A percentile compares a stretch with the other conserved stretches of the same genome.
Evolutionary conservation across 306 rosid species (phyloP).

Genomic region (Prunus mira): DNA sequence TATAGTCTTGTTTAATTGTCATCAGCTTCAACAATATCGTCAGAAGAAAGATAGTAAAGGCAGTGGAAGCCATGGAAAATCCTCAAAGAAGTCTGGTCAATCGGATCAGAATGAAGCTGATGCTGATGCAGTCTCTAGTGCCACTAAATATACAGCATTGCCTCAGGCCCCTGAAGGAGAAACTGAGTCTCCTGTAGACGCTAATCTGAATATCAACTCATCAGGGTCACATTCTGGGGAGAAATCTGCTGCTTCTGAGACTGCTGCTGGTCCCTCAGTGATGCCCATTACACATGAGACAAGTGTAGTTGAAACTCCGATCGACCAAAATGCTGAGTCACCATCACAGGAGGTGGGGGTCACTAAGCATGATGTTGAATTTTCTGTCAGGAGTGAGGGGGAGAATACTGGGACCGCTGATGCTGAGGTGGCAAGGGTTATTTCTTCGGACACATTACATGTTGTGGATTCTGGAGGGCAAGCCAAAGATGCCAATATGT

Average conservation of each 20-base stretch:
- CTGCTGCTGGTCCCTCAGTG: conserved; percentile 30
- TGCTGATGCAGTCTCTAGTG: conserved; percentile 39
- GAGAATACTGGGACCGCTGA: conserved; percentile 17
- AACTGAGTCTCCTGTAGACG: conserved; percentile 33
- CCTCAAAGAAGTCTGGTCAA: conserved; percentile 54
- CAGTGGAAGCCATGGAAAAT: conserved; percentile 68
- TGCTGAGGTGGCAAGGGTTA: conserved; percentile 27
- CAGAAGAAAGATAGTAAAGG: conserved; percentile 85
- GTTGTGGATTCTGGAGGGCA: conserved; percentile 35
- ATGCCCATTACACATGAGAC: conserved; percentile 22
- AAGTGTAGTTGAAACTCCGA: conserved; percentile 21
- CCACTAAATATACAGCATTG: conserved; percentile 22
- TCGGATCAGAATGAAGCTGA: conserved; percentile 52
- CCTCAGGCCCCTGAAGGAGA: conserved; percentile 46
- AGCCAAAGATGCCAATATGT: conserved; percentile 19
- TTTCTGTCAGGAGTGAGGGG: conserved; percentile 32
- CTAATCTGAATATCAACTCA: conserved; percentile 29
- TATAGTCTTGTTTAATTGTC: conserved; percentile 14
- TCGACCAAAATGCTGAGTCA: conserved; percentile 33
- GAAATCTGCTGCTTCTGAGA: conserved; percentile 33
- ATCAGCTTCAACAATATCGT: conserved; percentile 86
- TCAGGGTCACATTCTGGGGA: conserved; percentile 39
- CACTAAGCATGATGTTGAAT: conserved; percentile 34
- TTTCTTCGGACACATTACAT: conserved; percentile 31
- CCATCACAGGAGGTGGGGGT: conserved; percentile 30